These are phyloP conservation scores for Penicillium mononematosum DNA, from an alignment of 495 filamentous ascomycete genomes.

Conservation along the genomic window DNA sequence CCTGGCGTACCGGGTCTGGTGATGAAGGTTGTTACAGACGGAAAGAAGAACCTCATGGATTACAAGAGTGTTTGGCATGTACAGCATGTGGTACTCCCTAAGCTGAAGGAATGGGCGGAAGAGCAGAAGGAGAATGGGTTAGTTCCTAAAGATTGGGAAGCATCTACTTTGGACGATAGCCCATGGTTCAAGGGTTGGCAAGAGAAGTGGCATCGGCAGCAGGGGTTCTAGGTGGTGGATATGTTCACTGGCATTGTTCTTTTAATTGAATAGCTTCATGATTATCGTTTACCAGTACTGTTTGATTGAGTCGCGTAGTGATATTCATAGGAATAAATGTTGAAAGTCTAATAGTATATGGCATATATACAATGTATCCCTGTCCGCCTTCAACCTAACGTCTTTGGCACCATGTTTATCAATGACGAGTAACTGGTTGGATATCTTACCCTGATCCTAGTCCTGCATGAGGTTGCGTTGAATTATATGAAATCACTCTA, in stretches of 20 bases:
- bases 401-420: too few species aligned
- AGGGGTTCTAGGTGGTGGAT: constrained; percentile 58
- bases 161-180: constrained; percentile 73
- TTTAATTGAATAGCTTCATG: not conserved
- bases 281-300: not conserved
- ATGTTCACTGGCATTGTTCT: not conserved
- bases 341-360: too few species aligned
- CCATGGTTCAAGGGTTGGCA: constrained; percentile 83
- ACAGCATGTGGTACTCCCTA: constrained; percentile 70
- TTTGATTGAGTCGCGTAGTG: not conserved
- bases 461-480: too few species aligned
- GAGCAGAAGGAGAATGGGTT: constrained; percentile 70
- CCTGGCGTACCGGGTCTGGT: constrained; percentile 69
- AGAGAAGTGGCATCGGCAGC: constrained; percentile 76
- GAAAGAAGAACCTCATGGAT: constrained; percentile 71
- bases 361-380: too few species aligned
- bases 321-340: too few species aligned
- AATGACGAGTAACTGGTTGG: too few species aligned
- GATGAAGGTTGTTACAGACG: constrained; percentile 65
- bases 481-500: too few species aligned
- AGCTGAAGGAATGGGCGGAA: constrained; percentile 61
- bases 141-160: constrained; percentile 64
- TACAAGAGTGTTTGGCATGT: constrained; percentile 89
- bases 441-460: too few species aligned
- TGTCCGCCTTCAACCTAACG: too few species aligned